Evolutionary conservation across 345 rosid genomes (phyloP).

Genomic region (Lepidium aucheri): DNA sequence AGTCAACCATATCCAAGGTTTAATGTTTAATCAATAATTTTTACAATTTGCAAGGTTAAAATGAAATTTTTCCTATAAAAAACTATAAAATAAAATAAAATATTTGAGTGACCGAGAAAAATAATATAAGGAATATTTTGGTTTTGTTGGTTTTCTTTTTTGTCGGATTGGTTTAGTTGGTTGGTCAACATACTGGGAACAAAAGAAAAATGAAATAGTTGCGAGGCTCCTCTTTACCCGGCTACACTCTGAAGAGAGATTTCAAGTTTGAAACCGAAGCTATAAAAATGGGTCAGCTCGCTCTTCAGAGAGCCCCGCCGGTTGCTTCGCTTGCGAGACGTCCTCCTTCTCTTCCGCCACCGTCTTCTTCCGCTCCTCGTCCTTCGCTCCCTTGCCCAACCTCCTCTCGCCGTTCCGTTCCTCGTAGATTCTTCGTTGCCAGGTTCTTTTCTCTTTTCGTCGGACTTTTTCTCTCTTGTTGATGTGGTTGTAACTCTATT

Average conservation of each 20-base stretch:
- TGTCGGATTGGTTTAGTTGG: too few species aligned
- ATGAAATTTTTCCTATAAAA: too few species aligned
- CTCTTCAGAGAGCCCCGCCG: slow-evolving; percentile 28
- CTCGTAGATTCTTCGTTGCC: slow-evolving; percentile 18
- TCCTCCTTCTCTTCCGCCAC: slow-evolving; percentile 14
- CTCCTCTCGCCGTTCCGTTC: slow-evolving; percentile 19
- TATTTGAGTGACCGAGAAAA: too few species aligned
- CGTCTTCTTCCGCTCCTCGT: not conserved
- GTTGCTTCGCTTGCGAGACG: slow-evolving; percentile 19
- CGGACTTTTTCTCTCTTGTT: not conserved
- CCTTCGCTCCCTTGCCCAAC: slow-evolving; percentile 1
- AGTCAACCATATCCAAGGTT: too few species aligned
- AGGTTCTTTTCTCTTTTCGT: slow-evolving; percentile 4
- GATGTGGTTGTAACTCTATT: not conserved
- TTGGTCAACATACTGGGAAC: not conserved
- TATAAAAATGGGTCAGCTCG: slow-evolving; percentile 30
- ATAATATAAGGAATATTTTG: too few species aligned
- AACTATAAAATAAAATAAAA: too few species aligned
- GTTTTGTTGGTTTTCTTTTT: too few species aligned
- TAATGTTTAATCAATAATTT: too few species aligned
- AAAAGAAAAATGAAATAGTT: not conserved
- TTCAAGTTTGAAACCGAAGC: slow-evolving; percentile 1
- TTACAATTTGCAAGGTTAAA: too few species aligned
- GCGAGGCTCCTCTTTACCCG: slow-evolving; percentile 12
- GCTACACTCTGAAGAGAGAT: slow-evolving; percentile 7